Evolutionary conservation across 2,329 filamentous ascomycete genomes (phyloP).

Genomic region (Meredithiella fracta): DNA sequence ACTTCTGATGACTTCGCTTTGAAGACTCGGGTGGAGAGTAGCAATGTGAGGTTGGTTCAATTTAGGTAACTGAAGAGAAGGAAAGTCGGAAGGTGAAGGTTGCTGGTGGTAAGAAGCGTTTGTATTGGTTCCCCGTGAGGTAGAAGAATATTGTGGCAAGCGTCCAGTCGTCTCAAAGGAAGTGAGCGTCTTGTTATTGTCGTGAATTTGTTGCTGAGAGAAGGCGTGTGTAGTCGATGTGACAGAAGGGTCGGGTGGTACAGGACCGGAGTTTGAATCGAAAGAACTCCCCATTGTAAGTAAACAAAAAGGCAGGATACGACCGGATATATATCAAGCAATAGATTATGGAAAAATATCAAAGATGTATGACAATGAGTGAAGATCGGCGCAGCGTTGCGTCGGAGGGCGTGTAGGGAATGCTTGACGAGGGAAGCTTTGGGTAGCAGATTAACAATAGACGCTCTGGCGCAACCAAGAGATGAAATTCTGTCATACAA

Average conservation of each 20-base stretch:
- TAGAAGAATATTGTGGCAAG: too few relatives aligned
- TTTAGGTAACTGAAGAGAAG: not conserved
- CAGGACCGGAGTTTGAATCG: not conserved
- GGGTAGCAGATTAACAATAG: constrained; percentile 4
- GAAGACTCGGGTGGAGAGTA: not conserved
- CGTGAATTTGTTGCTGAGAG: constrained; percentile 4
- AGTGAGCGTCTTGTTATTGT: not conserved
- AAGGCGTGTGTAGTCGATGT: constrained; percentile 4
- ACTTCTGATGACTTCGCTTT: constrained; percentile 1
- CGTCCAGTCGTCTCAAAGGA: not conserved
- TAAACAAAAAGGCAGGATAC: too few relatives aligned
- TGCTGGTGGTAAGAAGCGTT: not conserved
- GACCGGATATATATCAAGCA: too few relatives aligned
- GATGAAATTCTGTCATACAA: constrained; percentile 13
- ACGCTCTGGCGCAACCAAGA: constrained; percentile 12
- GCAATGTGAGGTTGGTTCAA: not conserved
- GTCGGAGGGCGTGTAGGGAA: not conserved
- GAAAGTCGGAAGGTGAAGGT: not conserved
- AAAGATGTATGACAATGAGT: not conserved
- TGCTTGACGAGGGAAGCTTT: not conserved
- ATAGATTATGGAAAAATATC: not conserved
- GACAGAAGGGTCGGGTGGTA: not conserved
- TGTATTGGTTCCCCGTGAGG: not conserved
- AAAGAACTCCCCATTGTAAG: not conserved
- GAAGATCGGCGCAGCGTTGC: not conserved